Evolutionary conservation across 768 basidiomycete species (phyloP), one percentile per base, ranked within the genome.

Genomic region (Tulasnella calospora): DNA sequence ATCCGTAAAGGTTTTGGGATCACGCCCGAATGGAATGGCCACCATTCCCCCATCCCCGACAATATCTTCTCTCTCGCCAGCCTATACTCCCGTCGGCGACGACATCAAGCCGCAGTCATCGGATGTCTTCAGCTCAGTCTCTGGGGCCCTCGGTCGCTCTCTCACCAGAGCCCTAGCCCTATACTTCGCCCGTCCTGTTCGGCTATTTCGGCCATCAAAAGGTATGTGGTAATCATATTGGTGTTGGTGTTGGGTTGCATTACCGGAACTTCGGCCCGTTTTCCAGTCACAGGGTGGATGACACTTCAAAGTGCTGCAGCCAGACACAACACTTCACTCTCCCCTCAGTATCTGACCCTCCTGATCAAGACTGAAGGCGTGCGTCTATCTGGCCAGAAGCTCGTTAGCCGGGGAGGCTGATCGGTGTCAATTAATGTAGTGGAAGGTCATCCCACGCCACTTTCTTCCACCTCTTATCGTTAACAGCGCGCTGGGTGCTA

Each of bases 331-430:
- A 67, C 72, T 23, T 36, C 79, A 0, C 57, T 80, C 15, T 74
- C 79, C 17, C 79, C 79, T 3, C 51, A 75, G 33, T 80, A 80
- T 74, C n/a, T 80, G 17, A 46, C 72, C 9, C 41, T 57, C 4
- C 79, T 79, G 0, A 74, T 80, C 23, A 79, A 79, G 72, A 71
- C 61, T 35, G 79, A 80, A 51, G 79, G 79, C n/a, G 79, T 80
- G 30, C 71, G 79, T 78, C 41, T 73, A 13, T 41, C 15, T 55
- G 51, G 23, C 36, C 55, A 55, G 15, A 23, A 27, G 12, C 71
- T 38, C 33, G 46, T 57, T 38, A 46, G n/a, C 8, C 15, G n/a
- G 30, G 33, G 27, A 47, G 30, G 40, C 40, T 72, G 44, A 44
- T 46, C 33, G 2, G 27, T 78, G 21, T 35, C 61, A 27, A 46